These are phyloP conservation scores for Plectosphaerella plurivora DNA, from an alignment of 2,329 filamentous ascomycete genomes.

Conservation along the genomic window DNA sequence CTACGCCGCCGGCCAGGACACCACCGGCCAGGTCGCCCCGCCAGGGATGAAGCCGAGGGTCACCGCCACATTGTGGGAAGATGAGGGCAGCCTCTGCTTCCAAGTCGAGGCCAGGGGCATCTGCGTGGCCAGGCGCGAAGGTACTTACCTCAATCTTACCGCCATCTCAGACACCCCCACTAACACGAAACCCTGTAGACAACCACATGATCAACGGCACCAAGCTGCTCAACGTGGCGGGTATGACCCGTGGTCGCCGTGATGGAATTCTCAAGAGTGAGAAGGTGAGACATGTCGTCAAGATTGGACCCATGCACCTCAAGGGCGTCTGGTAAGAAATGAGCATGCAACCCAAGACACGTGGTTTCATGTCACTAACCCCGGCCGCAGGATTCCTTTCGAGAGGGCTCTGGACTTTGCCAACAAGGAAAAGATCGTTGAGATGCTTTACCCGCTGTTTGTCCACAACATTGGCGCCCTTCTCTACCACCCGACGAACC, in stretches of 20 bases:
- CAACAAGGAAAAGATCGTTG: conserved; percentile 99
- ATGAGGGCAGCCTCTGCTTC: conserved; percentile 95
- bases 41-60: conserved; percentile 95
- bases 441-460: conserved; percentile 90
- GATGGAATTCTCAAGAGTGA: conserved; percentile 98
- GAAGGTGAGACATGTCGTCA: conserved; percentile 93
- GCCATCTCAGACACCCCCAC: not conserved
- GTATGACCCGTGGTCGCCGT: conserved; percentile 92
- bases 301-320: conserved; percentile 98
- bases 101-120: conserved; percentile 96
- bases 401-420: conserved; percentile 97
- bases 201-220: conserved; percentile 99
- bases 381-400: conserved; percentile 77
- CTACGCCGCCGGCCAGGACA: conserved; percentile 62
- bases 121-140: conserved; percentile 90
- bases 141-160: conserved; percentile 38
- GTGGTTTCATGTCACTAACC: not conserved
- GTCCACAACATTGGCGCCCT: conserved; percentile 95
- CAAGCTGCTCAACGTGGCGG: conserved; percentile 92
- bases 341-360: not conserved
- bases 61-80: conserved; percentile 95
- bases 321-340: conserved; percentile 87
- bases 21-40: conserved; percentile 87
- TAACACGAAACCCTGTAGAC: conserved; percentile 47
- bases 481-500: conserved; percentile 89